Base-by-base conservation (phyloP, 2,329 filamentous ascomycete genomes). In the Parafenestella ontariensis region DNA sequence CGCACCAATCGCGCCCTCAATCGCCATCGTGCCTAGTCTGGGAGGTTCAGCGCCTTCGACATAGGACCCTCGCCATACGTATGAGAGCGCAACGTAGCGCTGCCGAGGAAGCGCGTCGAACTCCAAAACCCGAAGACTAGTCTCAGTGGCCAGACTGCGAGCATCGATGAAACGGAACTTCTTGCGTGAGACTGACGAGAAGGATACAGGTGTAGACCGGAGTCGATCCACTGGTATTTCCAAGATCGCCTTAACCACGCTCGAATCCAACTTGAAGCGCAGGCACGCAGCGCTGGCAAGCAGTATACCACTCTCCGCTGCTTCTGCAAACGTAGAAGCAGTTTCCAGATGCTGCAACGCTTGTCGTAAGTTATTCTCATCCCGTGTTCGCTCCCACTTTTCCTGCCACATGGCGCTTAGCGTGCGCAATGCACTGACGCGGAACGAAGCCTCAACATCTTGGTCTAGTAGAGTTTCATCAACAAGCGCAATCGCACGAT, bases 151-250 rank as follows among this genome's bases (percentile, higher is more conserved):
- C 10, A 52, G 18, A 34, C 29, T 29, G 9, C 43, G 49, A 23
- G 42, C 42, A 42, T 52, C 42, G 17, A 52, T 52, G 34, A 52
- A 52, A 15, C 49, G 49, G 24, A 46, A 52, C 20, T 45, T 43
- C 42, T 51, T 45, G 21, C 24, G 31, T 2, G 21, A 23, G 1
- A 51, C 24, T 9, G 18, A 13, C 9, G 46, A 20, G 20, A 39
- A 49, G 3, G 18, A 39, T 8, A 51, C 21, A 4, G 42, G 33
- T 21, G 20, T 23, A 39, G 36, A 21, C 3, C 10, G 20, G 18
- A 39, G 36, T 21, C 15, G 36, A 23, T 3, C 18, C 10, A 39
- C 9, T 21, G 36, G 36, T 13, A 39, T 39, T 18, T 39, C 17
- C 10, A 39, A 9, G 18, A 39, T 39, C 10, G 18, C 21, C 20